phyloP scores from a whole-genome alignment of 2,329 filamentous ascomycete genomes.

The Aspergillus intermedius region DNA sequence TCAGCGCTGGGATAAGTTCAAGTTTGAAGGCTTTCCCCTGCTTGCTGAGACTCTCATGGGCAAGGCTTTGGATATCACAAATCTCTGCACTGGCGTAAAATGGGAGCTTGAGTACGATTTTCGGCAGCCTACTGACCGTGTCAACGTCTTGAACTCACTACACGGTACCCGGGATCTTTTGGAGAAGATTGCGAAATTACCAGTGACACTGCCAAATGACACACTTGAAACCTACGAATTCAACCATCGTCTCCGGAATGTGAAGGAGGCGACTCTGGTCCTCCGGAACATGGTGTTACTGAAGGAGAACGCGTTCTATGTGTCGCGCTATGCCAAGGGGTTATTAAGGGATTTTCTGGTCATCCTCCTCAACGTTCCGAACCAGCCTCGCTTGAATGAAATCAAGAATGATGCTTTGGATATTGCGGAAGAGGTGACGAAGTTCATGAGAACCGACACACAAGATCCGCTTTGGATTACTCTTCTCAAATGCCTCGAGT shows the following conservation, averaged over 20 bases:
- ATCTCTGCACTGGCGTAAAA: conserved; percentile 71
- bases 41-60: conserved; percentile 82
- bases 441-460: conserved; percentile 64
- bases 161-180: conserved; percentile 65
- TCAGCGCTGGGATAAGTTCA: conserved; percentile 90
- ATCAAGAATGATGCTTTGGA: conserved; percentile 87
- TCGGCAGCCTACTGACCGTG: conserved; percentile 45
- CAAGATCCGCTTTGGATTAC: conserved; percentile 74
- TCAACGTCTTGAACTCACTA: conserved; percentile 58
- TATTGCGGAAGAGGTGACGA: conserved; percentile 83
- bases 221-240: conserved; percentile 65
- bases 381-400: conserved; percentile 64
- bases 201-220: conserved; percentile 55
- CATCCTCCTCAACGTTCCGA: conserved; percentile 71
- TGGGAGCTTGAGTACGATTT: conserved; percentile 71
- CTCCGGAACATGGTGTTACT: conserved; percentile 95
- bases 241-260: conserved; percentile 62
- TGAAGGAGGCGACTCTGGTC: conserved; percentile 81
- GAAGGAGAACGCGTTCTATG: conserved; percentile 76
- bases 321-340: conserved; percentile 59
- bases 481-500: conserved; percentile 52
- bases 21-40: conserved; percentile 84
- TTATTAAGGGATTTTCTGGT: conserved; percentile 75
- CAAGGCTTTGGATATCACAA: conserved; percentile 71
- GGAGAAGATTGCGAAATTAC: conserved; percentile 61